Percentiles rank a stretch among this genome's conserved stretches.
Evolutionary conservation across 2,329 filamentous ascomycete genomes (phyloP).

Genomic region (Talaromyces sp.): DNA sequence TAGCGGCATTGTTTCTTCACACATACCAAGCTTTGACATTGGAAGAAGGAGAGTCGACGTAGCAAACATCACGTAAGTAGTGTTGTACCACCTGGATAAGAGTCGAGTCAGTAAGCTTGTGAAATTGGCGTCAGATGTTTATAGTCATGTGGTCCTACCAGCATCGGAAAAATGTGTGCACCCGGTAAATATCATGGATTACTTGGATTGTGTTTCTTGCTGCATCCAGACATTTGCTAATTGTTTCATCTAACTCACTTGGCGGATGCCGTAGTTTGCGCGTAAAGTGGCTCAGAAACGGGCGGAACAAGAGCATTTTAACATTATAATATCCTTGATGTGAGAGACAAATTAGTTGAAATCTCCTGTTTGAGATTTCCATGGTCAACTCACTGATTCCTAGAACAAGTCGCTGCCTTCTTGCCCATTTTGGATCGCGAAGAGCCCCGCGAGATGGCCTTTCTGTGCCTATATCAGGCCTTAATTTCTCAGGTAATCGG

Average conservation of each 20-base stretch:
- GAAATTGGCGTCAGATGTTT: not conserved
- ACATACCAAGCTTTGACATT: slow-evolving; percentile 34
- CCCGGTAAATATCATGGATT: slow-evolving; percentile 43
- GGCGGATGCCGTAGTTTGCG: slow-evolving; percentile 31
- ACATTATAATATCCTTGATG: slow-evolving; percentile 43
- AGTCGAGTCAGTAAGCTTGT: not conserved
- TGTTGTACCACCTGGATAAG: slow-evolving; percentile 48
- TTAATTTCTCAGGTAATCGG: slow-evolving; percentile 34
- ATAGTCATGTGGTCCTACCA: slow-evolving; percentile 33
- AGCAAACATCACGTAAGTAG: slow-evolving; percentile 47
- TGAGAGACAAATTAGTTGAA: not conserved
- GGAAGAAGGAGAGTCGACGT: slow-evolving; percentile 42
- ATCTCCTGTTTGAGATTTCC: not conserved
- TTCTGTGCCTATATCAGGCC: slow-evolving; percentile 31
- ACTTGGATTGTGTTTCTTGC: slow-evolving; percentile 45
- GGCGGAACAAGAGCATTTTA: slow-evolving; percentile 44
- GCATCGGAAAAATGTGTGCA: slow-evolving; percentile 46
- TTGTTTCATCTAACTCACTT: slow-evolving; percentile 32
- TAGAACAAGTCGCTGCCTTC: slow-evolving; percentile 43
- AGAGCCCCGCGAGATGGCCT: slow-evolving; percentile 28
- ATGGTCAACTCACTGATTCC: slow-evolving; percentile 37
- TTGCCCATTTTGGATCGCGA: slow-evolving; percentile 42
- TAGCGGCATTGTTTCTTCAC: slow-evolving; percentile 31
- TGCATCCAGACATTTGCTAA: slow-evolving; percentile 43
- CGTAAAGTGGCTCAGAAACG: slow-evolving; percentile 37